phyloP scores from a whole-genome alignment of 129 eudicot genomes.

The Sambucus nigra region DNA sequence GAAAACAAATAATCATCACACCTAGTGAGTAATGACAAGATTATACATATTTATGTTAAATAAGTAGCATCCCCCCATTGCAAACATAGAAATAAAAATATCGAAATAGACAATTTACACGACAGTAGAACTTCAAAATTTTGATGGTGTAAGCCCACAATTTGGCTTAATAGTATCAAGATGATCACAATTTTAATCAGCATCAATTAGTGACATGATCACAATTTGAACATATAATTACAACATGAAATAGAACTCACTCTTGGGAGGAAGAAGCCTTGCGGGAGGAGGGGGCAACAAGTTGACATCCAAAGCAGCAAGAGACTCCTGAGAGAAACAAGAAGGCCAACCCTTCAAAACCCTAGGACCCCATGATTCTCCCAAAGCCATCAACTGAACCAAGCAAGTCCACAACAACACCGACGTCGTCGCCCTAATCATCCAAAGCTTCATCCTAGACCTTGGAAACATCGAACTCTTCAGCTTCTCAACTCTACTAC shows the following conservation, averaged over 20 bases:
- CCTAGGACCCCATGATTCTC: conserved; percentile 69
- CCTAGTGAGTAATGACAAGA: neutral
- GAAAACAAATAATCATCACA: neutral
- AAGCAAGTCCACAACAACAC: conserved; percentile 82
- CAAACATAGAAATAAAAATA: neutral
- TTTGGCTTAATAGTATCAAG: no score
- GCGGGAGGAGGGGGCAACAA: conserved; percentile 33
- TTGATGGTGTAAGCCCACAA: no score
- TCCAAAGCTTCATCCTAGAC: conserved; percentile 81
- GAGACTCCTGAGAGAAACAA: conserved; percentile 36
- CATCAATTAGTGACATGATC: neutral
- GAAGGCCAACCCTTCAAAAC: conserved; percentile 84
- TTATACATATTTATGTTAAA: neutral
- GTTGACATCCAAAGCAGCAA: conserved; percentile 33
- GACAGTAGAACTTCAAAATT: no score
- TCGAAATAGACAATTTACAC: no score
- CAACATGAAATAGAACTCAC: conserved; percentile 24
- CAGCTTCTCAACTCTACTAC: conserved; percentile 30
- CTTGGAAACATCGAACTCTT: conserved; percentile 36
- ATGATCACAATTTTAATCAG: no score
- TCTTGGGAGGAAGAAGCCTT: conserved; percentile 72
- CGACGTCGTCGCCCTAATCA: conserved; percentile 59
- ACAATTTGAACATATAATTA: neutral
- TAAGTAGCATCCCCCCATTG: neutral
- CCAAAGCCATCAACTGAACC: conserved; percentile 68